phyloP scores from a whole-genome alignment of 176 grass and related monocot species.

The Saccharum officinarum region DNA sequence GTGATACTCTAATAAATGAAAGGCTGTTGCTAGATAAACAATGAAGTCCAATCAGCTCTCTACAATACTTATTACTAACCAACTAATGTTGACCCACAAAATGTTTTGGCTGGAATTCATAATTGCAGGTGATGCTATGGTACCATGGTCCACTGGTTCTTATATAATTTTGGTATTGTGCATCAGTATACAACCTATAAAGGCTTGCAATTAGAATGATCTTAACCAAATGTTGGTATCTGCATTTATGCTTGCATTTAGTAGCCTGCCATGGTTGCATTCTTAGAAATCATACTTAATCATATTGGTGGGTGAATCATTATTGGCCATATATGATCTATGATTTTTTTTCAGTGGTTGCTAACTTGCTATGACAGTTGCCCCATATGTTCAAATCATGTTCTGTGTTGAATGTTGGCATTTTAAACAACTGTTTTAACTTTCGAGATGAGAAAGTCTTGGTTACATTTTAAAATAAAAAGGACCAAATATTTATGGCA shows the following conservation, averaged over 20 bases:
- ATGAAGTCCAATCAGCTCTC: conserved; percentile 32
- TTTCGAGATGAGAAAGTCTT: conserved; percentile 2
- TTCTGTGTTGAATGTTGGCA: neutral
- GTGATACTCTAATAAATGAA: conserved; percentile 8
- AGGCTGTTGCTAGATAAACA: conserved; percentile 29
- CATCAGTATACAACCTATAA: neutral
- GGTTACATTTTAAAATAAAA: neutral
- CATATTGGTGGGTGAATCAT: conserved; percentile 2
- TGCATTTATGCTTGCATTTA: conserved; percentile 28
- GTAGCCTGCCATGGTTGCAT: conserved; percentile 1
- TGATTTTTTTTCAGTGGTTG: conserved; percentile 11
- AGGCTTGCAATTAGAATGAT: conserved; percentile 4
- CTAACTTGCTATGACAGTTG: neutral
- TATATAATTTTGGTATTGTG: neutral
- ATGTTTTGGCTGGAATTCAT: conserved; percentile 14
- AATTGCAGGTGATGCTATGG: neutral
- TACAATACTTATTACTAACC: conserved; percentile 26
- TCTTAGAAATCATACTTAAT: neutral
- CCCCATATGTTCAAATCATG: neutral
- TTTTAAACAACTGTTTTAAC: neutral
- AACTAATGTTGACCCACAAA: conserved; percentile 28
- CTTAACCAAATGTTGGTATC: neutral
- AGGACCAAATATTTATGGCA: neutral
- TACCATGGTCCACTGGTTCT: neutral
- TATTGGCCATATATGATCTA: neutral